Evolutionary conservation across 1,139 yeast species (phyloP), one percentile per base, ranked within the genome.

Genomic region (Candida anutae): DNA sequence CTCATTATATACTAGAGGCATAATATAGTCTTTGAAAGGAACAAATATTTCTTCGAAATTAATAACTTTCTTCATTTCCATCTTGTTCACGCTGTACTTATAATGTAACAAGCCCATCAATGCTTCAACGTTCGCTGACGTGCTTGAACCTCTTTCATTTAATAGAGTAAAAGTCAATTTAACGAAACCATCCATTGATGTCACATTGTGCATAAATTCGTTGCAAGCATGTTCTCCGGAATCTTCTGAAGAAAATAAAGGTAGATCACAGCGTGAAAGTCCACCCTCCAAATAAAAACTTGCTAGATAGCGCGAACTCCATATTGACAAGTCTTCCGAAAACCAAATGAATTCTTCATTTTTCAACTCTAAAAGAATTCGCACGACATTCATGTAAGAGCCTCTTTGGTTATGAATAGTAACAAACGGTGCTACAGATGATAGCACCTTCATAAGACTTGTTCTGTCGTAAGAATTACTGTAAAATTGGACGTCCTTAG

Each of bases 301-400:
- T 0, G 74, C 72, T 13, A 74, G 41, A 31, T 61, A 62, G 11
- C 53, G 48, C 0, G 67, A 65, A 27, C 61, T 50, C 70, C 77
- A 72, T 1, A 46, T 14, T 3, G 45, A 45, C 33, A 68, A 58
- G 1, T 36, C 36, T 4, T 29, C 28, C 1, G 53, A 36, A 3
- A 28, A 40, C 5, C 23, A 18, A 5, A 22, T 16, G 11, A 29
- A 29, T 5, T 32, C 34, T 6, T 23, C 3, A 15, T 31, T 29
- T 1, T 33, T 26, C 2, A 40, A 25, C 4, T 37, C 23, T 25
- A 51, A 28, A 6, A 58, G 39, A 5, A 45, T 30, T 21, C 39
- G 37, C 2, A 55, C 57, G 14, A 58, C 51, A 9, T 30, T 28
- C 6, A 43, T 29, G 5, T 21, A 17, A 13, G 21, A 16, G 3